Evolutionary conservation across 345 rosid genomes (phyloP), one percentile per base, ranked within the genome.

Genomic region (Eucalyptus leucophloia): DNA sequence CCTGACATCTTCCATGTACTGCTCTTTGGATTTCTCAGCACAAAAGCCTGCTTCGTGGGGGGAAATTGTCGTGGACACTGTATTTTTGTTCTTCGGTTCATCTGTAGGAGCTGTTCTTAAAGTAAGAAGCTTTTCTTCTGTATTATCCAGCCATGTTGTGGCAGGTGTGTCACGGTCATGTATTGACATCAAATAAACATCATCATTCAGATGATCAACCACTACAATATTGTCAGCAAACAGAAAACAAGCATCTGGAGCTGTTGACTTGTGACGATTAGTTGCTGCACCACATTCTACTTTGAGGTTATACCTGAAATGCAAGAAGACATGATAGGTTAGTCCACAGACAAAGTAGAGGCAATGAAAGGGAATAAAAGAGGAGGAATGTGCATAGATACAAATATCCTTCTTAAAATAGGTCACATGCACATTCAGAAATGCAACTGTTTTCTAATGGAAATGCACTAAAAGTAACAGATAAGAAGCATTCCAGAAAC

Each of bases 241-340:
- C 97, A 97, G 95, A 87, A 97, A 94, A 88, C 99, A 98, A 80
- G 99, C 98, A 91, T 98, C 99, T n/a, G 99, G 98, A 88, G 96
- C 92, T 49, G 51, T 91, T 86, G 99, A 97, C 92, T 96, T 96
- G 94, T 97, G 97, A 91, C 90, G 88, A 90, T 96, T 98, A 62
- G 93, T 91, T 87, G 90, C 87, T 87, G 92, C 93, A 62, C 99
- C 98, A 90, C 99, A 98, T 94, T 97, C 99, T 87, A 94, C 96
- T 94, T 98, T 98, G 89, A 98, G 97, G 92, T 92, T 92, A 91
- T 98, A 98, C 92, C 99, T 98, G 94, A 90, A 89, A 51, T 83
- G 87, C 51, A 86, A 47, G 30, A 67, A 14, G 44, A 49, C 58
- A 49, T 10, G 32, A n/a, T 13, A 49, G 13, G 42, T 50, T 51